These are phyloP conservation scores for Cardamine resedifolia DNA, from an alignment of 345 rosid genomes.

Conservation along the genomic window DNA sequence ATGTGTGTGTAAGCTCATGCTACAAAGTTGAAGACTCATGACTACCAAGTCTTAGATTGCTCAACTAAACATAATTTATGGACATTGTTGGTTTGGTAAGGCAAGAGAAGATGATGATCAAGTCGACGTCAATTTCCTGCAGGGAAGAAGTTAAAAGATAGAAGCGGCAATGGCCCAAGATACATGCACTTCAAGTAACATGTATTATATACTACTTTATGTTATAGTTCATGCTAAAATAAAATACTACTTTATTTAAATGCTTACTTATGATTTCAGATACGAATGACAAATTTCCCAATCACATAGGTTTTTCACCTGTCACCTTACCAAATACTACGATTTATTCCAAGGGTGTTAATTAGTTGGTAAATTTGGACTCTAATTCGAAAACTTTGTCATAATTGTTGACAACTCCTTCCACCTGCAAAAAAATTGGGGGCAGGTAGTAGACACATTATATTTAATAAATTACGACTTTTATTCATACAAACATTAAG, in stretches of 20 bases:
- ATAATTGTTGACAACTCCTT: conserved; percentile 24
- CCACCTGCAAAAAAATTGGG: conserved; percentile 13
- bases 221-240: background rate
- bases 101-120: background rate
- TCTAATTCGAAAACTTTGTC: conserved; percentile 22
- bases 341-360: background rate
- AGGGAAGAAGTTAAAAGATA: background rate
- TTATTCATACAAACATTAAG: conserved; percentile 11
- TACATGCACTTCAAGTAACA: background rate
- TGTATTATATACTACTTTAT: too few relatives aligned
- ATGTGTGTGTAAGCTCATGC: background rate
- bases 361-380: conserved; percentile 21
- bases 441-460: conserved; percentile 22
- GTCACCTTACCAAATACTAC: conserved; percentile 16
- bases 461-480: conserved; percentile 3
- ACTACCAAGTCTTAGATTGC: background rate
- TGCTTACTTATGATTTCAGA: background rate
- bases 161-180: background rate
- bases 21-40: background rate
- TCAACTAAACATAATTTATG: background rate
- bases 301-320: background rate
- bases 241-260: background rate
- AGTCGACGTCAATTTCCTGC: too few relatives aligned
- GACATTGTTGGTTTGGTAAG: background rate
- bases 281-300: background rate